phyloP scores from a whole-genome alignment of 768 basidiomycete species.

The Sarcodon sp. region DNA sequence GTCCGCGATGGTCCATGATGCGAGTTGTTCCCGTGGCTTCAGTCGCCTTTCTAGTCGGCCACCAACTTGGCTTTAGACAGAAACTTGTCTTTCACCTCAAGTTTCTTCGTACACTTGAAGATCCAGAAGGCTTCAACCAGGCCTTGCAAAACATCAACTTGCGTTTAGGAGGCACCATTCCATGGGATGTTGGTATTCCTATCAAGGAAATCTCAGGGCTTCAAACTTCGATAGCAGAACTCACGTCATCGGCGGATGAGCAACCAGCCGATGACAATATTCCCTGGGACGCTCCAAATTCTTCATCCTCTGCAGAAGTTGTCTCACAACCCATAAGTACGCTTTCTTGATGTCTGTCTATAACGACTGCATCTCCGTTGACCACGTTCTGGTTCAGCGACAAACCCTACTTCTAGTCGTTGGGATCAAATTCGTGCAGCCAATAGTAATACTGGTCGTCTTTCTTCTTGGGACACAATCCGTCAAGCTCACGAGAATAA shows the following conservation, averaged over 20 bases:
- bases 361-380: background rate
- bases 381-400: background rate
- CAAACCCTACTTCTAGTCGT: constrained; percentile 4
- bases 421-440: constrained; percentile 60
- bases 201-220: constrained; percentile 4
- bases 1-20: constrained; percentile 15
- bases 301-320: too few species aligned
- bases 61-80: constrained; percentile 17
- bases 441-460: constrained; percentile 26
- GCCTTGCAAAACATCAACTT: constrained; percentile 19
- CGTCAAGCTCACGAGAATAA: constrained; percentile 41
- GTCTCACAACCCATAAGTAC: too few species aligned
- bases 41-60: constrained; percentile 15
- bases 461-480: constrained; percentile 57
- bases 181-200: constrained; percentile 6
- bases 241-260: constrained; percentile 1
- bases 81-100: constrained; percentile 12
- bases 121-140: constrained; percentile 16
- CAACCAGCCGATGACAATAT: background rate
- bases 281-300: background rate
- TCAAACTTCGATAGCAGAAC: constrained; percentile 2
- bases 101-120: constrained; percentile 18
- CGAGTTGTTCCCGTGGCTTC: constrained; percentile 14
- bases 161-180: constrained; percentile 7
- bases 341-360: too few species aligned